Percentiles rank a stretch among this genome's conserved stretches.
phyloP scores from a whole-genome alignment of 495 filamentous ascomycete species.

The Xylaria grammica region DNA sequence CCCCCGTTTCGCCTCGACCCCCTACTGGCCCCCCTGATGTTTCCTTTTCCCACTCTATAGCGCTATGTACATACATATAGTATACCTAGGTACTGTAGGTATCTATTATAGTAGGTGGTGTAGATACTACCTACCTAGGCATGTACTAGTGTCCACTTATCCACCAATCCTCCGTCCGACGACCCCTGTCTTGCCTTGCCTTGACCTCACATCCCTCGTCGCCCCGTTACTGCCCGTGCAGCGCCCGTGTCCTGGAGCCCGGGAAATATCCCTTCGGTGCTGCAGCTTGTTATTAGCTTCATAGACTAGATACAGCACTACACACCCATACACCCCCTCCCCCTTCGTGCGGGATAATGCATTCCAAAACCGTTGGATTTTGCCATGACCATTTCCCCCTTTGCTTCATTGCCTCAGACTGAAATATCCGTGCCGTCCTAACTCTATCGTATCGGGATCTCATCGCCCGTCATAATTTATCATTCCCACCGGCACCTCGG shows the following conservation, averaged over 20 bases:
- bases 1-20: neutral
- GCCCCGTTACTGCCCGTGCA: conserved; percentile 6
- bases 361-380: conserved; percentile 34
- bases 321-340: neutral
- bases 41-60: neutral
- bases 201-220: conserved; percentile 8
- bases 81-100: no score
- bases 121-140: no score
- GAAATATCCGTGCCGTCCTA: conserved; percentile 41
- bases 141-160: no score
- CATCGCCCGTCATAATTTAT: conserved; percentile 9
- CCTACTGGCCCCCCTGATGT: neutral
- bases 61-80: neutral
- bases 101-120: no score
- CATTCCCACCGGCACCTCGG: neutral
- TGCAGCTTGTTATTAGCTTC: conserved; percentile 24
- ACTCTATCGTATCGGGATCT: conserved; percentile 33
- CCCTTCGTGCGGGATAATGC: conserved; percentile 24
- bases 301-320: neutral
- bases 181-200: conserved; percentile 23
- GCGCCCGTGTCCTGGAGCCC: conserved; percentile 14
- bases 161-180: conserved; percentile 8
- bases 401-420: conserved; percentile 22
- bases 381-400: conserved; percentile 33
- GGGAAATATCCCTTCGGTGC: conserved; percentile 5